These are phyloP conservation scores for Lipomyces lipofer DNA, from an alignment of 805 yeast genomes.

Conservation along the genomic window DNA sequence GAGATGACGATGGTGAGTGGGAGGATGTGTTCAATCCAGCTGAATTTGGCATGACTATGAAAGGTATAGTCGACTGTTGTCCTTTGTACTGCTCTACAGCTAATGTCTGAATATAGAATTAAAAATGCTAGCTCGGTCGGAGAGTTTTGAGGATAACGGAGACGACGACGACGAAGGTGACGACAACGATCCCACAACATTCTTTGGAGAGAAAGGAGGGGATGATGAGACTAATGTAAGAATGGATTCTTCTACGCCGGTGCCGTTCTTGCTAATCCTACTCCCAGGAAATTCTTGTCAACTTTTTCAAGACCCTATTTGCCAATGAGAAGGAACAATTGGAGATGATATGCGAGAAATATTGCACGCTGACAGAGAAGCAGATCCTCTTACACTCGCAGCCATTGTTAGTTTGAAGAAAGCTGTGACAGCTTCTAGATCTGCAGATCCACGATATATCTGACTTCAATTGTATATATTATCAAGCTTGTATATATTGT, in stretches of 20 bases:
- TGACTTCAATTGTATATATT: too few species aligned
- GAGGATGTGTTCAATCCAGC: conserved; percentile 38
- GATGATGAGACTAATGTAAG: conserved; percentile 24
- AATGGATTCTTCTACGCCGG: neutral
- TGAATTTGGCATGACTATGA: conserved; percentile 33
- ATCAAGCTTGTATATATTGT: too few species aligned
- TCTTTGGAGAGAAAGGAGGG: conserved; percentile 18
- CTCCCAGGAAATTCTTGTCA: conserved; percentile 3
- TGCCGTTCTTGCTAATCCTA: neutral
- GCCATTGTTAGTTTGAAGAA: neutral
- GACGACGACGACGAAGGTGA: conserved; percentile 69
- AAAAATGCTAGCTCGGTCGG: conserved; percentile 20
- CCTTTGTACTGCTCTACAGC: neutral
- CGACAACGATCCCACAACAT: conserved; percentile 43
- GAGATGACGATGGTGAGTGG: conserved; percentile 45
- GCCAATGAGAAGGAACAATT: conserved; percentile 10
- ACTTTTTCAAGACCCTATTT: conserved; percentile 7
- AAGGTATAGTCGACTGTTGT: conserved; percentile 16
- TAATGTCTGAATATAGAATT: conserved; percentile 12
- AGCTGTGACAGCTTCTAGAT: too few species aligned
- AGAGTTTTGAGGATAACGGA: conserved; percentile 35
- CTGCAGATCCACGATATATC: too few species aligned
- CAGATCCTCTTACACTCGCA: conserved; percentile 15
- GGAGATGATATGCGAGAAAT: conserved; percentile 4
- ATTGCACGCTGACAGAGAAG: conserved; percentile 12